phyloP scores from a whole-genome alignment of 768 basidiomycete genomes.

The Termitomyces sp. region DNA sequence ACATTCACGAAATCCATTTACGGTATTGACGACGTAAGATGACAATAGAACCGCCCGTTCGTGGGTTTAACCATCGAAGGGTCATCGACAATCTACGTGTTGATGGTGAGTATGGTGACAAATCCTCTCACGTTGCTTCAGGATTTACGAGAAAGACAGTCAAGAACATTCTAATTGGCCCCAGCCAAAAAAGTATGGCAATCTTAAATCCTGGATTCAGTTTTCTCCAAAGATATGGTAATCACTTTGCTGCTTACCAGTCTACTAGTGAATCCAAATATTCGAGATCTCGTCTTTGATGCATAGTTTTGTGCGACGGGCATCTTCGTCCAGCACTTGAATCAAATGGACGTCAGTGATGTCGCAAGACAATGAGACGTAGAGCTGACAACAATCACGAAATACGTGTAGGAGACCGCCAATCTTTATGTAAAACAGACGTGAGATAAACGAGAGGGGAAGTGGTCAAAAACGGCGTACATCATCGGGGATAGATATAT shows the following conservation, averaged over 20 bases:
- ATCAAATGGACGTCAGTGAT: too few relatives aligned
- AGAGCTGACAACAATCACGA: background rate
- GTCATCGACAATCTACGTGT: background rate
- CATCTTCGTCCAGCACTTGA: background rate
- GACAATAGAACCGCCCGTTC: background rate
- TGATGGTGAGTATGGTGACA: background rate
- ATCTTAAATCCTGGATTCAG: background rate
- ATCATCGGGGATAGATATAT: background rate
- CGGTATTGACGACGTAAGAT: background rate
- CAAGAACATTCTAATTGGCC: background rate
- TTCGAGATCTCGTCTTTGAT: background rate
- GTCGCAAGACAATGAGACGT: background rate
- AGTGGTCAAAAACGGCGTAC: background rate
- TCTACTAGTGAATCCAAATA: background rate
- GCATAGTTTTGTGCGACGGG: background rate
- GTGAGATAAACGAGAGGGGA: background rate
- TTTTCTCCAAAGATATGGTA: background rate
- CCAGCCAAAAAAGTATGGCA: background rate
- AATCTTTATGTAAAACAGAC: background rate
- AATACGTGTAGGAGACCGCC: background rate
- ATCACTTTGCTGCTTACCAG: background rate
- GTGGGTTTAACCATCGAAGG: background rate
- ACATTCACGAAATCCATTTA: background rate
- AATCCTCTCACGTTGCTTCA: background rate
- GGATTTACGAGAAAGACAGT: background rate